phyloP scores from a whole-genome alignment of 352 stramenopile genomes.

The Phytophthora nicotianae region DNA sequence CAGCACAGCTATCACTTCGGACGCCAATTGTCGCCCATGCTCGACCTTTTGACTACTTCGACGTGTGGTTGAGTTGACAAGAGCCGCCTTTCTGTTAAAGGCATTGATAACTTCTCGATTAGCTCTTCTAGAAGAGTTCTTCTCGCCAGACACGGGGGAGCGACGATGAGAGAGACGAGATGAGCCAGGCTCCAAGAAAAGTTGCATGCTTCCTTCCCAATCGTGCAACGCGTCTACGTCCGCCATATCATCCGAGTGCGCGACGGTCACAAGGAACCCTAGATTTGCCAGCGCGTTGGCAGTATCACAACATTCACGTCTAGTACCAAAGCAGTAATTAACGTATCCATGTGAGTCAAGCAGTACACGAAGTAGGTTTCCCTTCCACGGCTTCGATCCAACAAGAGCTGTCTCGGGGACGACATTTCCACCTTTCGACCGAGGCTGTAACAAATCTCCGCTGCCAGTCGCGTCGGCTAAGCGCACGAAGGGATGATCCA shows the following conservation, averaged over 20 bases:
- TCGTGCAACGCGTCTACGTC: constrained; percentile 50
- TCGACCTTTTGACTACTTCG: constrained; percentile 18
- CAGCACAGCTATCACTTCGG: constrained; percentile 44
- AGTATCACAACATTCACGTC: constrained; percentile 39
- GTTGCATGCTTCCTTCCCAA: constrained; percentile 51
- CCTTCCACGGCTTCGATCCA: constrained; percentile 73
- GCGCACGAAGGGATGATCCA: constrained; percentile 75
- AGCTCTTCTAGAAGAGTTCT: constrained; percentile 36
- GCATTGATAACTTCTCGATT: constrained; percentile 41
- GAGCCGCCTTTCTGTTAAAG: constrained; percentile 45
- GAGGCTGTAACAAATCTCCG: constrained; percentile 63
- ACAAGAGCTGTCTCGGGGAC: constrained; percentile 57
- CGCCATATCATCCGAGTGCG: constrained; percentile 38
- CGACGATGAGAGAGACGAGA: constrained; percentile 46
- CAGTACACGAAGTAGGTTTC: constrained; percentile 49
- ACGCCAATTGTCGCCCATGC: constrained; percentile 38
- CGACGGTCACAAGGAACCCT: constrained; percentile 54
- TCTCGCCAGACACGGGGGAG: constrained; percentile 31
- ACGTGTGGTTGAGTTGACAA: constrained; percentile 14
- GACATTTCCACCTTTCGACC: constrained; percentile 57
- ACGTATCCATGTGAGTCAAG: constrained; percentile 58
- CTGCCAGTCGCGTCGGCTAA: constrained; percentile 47
- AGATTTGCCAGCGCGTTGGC: constrained; percentile 45
- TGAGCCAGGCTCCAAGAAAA: constrained; percentile 52
- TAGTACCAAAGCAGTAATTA: constrained; percentile 44